Base-by-base conservation (phyloP, 1,284 basidiomycete genomes). In the Kwoniella shivajii region DNA sequence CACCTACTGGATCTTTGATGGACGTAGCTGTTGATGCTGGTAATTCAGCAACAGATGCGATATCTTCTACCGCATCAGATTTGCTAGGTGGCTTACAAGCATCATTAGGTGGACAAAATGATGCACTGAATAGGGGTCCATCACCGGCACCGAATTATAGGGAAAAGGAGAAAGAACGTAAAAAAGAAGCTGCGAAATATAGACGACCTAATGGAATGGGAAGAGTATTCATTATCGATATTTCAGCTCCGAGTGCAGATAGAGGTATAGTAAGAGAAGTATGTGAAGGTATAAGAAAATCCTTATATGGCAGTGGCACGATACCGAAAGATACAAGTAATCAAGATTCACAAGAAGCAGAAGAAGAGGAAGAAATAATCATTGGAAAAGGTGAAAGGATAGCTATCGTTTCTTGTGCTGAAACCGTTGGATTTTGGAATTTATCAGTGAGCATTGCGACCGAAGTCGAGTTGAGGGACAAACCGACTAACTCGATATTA, bases 141-240 rank as follows among this genome's bases (percentile, higher is more conserved):
- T 67, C 80, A 44, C 80, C 81, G 9, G 64, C 60, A 4, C 66
- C 70, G 1, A 63, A 61, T 9, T 65, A 64, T 46, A 63, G 63
- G 45, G 70, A 72, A 38, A 64, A 63, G 36, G 62, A 65, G 49
- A 63, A 62, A 43, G 62, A 68, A 36, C 59, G 65, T 16, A 64
- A 69, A 48, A 61, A 66, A 50, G 64, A 70, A 38, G 62, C 69
- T 30, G 64, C 60, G 51, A 48, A 65, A 26, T 68, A 76, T 36
- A 82, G 89, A 56, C 69, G 77, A 53, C 93, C 93, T 0, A 71
- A 78, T 39, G 85, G 89, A 0, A 80, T 97, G 71, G 84, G 86
- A 47, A 88, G 87, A 67, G 78, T 99, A n/a, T 96, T 99, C 67
- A 87, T 86, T 0, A 83, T 99, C 56, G 96, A 99, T 68, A 87